Percentiles rank a stretch among this genome's conserved stretches.
These are phyloP conservation scores for Pseudogymnoascus sp. DNA, from an alignment of 2,329 filamentous ascomycete species.

Conservation along the genomic window DNA sequence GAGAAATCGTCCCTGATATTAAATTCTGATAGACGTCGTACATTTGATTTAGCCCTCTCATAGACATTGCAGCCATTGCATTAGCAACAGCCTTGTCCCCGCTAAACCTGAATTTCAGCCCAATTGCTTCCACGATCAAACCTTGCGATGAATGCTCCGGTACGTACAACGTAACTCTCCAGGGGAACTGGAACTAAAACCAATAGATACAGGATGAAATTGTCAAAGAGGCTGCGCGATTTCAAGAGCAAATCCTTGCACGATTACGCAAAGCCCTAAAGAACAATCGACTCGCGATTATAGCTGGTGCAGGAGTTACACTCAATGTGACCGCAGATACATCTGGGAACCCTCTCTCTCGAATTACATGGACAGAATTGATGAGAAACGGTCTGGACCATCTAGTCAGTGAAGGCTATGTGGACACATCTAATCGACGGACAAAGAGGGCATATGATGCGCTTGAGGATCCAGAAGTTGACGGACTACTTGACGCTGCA, in stretches of 20 bases:
- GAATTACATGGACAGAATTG: slow-evolving; percentile 6
- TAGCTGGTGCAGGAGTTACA: slow-evolving; percentile 7
- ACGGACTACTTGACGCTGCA: slow-evolving; percentile 7
- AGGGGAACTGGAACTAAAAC: neutral
- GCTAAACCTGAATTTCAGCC: neutral
- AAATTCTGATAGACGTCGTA: neutral
- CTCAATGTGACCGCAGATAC: neutral
- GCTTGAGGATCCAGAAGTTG: neutral
- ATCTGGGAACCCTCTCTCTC: neutral
- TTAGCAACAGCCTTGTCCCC: neutral
- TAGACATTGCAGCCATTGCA: neutral
- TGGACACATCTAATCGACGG: neutral
- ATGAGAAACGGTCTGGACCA: neutral
- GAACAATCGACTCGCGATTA: slow-evolving; percentile 6
- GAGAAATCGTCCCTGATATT: neutral
- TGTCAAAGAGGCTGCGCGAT: neutral
- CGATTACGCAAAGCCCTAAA: neutral
- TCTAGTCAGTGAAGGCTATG: neutral
- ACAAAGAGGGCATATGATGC: slow-evolving; percentile 2
- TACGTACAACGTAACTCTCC: neutral
- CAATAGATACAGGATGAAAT: neutral
- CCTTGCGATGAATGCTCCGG: neutral
- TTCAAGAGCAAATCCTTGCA: neutral
- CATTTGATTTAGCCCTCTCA: neutral
- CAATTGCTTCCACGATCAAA: neutral